These are phyloP conservation scores for Saccharomyces jurei DNA, from an alignment of 805 yeast genomes.

Conservation along the genomic window DNA sequence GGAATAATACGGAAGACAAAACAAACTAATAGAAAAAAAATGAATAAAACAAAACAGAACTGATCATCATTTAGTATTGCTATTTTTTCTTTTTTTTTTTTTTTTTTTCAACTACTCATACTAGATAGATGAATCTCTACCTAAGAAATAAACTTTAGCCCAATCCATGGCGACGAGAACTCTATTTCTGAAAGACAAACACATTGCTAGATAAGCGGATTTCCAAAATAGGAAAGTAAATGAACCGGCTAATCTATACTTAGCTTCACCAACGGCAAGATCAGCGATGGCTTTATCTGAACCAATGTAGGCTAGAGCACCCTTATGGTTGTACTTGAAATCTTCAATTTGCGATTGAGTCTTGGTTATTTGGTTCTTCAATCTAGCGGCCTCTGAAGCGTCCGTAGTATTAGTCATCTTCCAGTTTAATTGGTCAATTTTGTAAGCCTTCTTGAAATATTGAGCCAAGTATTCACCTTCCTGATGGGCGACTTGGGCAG, in stretches of 20 bases:
- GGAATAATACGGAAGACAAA: not conserved
- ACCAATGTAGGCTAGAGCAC: constrained; percentile 92
- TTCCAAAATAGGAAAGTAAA: constrained; percentile 92
- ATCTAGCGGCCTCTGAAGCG: constrained; percentile 32
- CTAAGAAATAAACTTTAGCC: constrained; percentile 79
- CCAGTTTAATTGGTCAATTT: constrained; percentile 51
- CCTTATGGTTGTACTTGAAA: constrained; percentile 80
- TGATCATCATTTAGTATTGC: not conserved
- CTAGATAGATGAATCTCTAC: constrained; percentile 62
- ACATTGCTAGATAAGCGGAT: constrained; percentile 87
- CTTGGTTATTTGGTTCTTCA: constrained; percentile 38
- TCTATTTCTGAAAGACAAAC: constrained; percentile 82
- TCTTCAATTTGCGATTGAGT: constrained; percentile 41
- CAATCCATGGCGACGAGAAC: constrained; percentile 80
- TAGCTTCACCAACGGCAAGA: constrained; percentile 65
- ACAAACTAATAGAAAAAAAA: not conserved
- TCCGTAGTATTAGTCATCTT: constrained; percentile 33
- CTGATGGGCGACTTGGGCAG: constrained; percentile 96
- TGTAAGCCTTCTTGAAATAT: constrained; percentile 56
- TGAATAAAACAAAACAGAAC: not conserved
- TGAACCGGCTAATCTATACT: constrained; percentile 74
- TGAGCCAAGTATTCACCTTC: constrained; percentile 77
- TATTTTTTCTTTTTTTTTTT: not conserved
- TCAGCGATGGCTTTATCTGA: constrained; percentile 92
- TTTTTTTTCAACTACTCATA: not conserved